Base-by-base conservation (phyloP, 495 filamentous ascomycete species). In the Penicilliopsis zonata region DNA sequence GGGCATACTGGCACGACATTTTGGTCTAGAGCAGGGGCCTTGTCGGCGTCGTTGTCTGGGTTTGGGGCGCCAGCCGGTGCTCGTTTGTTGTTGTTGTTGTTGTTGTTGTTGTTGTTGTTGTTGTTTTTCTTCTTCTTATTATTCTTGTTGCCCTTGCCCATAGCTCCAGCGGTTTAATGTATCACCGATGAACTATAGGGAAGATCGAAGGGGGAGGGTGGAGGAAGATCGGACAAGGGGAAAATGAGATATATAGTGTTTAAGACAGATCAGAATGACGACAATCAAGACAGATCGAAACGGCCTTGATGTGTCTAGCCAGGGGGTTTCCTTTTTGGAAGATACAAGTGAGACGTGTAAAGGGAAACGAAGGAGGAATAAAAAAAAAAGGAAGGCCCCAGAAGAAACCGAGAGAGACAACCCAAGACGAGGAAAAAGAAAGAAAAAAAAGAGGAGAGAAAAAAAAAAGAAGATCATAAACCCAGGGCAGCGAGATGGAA, bases 1-100 rank as follows among this genome's bases (percentile, higher is more conserved):
- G 16, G 47, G 61, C 63, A 55, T 67, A 67, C 58, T 59, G 42
- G 49, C 44, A 48, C 27, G 52, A 38, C 20, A 27, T n/a, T 26
- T 28, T 43, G 57, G 63, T 62, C 47, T 49, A 59, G 47, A 31
- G 32, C 42, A 32, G 41, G 39, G 46, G 46, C 47, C 43, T 47
- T 35, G 28, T 54, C 53, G 25, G 40, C 31, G 35, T 46, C 40
- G 30, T 44, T 32, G 16, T 50, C 44, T 30, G 40, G 28, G 19
- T 36, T 25, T 15, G 36, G 28, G 31, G 17, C 33, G 27, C 24
- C 15, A 27, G 7, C 10, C 13, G 19, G 22, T 18, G 16, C 15
- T 16, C 28, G 17, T 9, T 35, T 41, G 20, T 23, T 41, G 38
- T 45, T 52, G 38, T 34, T 40, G 22, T 21, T 49, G 18, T 44